These are phyloP conservation scores for Calonectria fujianensis DNA, from an alignment of 2,329 filamentous ascomycete genomes.

Conservation along the genomic window DNA sequence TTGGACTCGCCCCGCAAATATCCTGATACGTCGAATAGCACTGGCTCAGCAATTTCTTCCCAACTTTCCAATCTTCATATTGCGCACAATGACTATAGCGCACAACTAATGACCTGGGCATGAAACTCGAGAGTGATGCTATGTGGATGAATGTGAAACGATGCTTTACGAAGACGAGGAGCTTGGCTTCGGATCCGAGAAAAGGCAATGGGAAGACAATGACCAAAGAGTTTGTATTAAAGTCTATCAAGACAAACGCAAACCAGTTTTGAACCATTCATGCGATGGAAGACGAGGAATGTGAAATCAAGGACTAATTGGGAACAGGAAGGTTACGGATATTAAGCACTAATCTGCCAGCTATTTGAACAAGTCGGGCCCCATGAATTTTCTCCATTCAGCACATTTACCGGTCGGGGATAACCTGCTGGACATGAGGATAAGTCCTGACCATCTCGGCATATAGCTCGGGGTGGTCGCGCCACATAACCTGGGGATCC, in stretches of 20 bases:
- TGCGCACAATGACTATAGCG: background rate
- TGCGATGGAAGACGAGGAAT: background rate
- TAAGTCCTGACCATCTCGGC: conserved; percentile 86
- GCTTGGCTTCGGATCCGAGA: background rate
- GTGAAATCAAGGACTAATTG: background rate
- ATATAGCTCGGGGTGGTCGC: conserved; percentile 89
- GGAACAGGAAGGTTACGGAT: background rate
- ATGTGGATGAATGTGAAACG: background rate
- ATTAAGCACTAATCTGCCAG: background rate
- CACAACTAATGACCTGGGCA: no score
- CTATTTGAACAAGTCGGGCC: background rate
- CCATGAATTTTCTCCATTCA: background rate
- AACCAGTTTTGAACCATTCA: background rate
- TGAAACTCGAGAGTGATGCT: background rate
- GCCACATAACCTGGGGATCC: conserved; percentile 84
- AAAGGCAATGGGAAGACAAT: background rate
- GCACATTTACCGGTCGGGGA: conserved; percentile 63
- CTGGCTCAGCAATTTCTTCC: background rate
- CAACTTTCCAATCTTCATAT: background rate
- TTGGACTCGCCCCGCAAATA: background rate
- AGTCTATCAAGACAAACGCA: background rate
- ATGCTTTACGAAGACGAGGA: background rate
- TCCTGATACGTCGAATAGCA: background rate
- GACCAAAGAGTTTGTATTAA: background rate
- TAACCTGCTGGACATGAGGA: conserved; percentile 86